Evolutionary conservation across 371 early-diverging fungal species (phyloP).

Genomic region (Chytridium lagenaria): DNA sequence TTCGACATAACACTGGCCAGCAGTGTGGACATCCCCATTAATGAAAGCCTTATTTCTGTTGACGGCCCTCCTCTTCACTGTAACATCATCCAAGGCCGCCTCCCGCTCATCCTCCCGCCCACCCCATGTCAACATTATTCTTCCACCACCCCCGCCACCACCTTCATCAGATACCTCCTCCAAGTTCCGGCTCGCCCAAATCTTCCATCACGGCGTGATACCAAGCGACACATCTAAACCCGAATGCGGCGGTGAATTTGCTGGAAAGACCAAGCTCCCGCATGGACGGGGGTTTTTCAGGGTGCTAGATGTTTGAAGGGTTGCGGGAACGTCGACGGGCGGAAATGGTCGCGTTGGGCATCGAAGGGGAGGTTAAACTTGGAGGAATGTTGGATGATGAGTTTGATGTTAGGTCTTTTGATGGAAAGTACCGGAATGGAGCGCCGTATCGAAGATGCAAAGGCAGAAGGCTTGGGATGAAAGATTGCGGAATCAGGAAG

Average conservation of each 20-base stretch:
- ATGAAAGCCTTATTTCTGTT: too few species aligned
- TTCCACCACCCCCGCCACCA: neutral
- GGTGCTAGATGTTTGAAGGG: neutral
- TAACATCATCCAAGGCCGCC: too few species aligned
- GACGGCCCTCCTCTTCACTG: too few species aligned
- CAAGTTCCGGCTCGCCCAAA: slow-evolving; percentile 10
- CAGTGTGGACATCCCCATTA: too few species aligned
- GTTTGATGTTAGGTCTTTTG: neutral
- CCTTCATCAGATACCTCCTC: neutral
- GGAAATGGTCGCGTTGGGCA: neutral
- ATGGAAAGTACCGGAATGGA: neutral
- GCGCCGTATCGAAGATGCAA: neutral
- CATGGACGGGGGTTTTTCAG: neutral
- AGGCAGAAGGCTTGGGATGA: neutral
- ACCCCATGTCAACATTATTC: neutral
- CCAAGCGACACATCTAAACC: neutral
- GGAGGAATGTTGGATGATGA: neutral
- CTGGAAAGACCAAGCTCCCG: neutral
- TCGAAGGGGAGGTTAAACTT: too few species aligned
- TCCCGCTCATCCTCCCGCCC: slow-evolving; percentile 8
- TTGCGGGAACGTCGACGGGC: neutral
- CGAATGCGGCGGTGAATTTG: neutral
- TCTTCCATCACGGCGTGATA: slow-evolving; percentile 17
- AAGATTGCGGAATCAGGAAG: neutral
- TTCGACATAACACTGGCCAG: too few species aligned